Evolutionary conservation across 345 rosid genomes (phyloP), one percentile per base, ranked within the genome.

Genomic region (Clarkia xantiana): DNA sequence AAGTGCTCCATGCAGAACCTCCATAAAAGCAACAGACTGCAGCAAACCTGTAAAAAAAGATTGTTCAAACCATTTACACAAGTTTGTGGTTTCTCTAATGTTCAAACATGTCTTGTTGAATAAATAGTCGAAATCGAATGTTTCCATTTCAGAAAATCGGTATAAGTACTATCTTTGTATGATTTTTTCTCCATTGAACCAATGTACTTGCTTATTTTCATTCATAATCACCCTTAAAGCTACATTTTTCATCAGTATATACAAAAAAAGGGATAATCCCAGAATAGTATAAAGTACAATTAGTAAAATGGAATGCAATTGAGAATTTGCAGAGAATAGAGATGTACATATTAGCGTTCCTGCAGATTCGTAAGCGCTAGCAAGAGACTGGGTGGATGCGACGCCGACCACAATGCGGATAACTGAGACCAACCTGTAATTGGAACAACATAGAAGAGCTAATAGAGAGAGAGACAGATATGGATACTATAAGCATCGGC

Each of bases 1-100:
- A 18, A 75, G 34, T 17, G 83, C 97, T 71, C 89, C 95, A 64
- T 90, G 94, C 56, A 86, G 49, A 47, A 83, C 82, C 68, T 86
- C 97, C 71, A 81, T 55, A 65, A 86, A 64, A 11, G 86, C 62
- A 64, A 17, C 68, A 40, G 60, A 52, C 61, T 85, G 90, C 14
- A 85, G 62, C 55, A 77, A 55, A 73, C 80, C 94, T 84, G 58
- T 52, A 57, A 12, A 19, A 53, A 40, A 51, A 49, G 4, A 22
- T 16, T 43, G 14, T 14, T 38, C 51, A 19, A 49, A 20, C 41
- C 57, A 14, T 11, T 29, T 20, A 46, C 18, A 17, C 45, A 18
- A 15, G 39, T 51, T 11, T 5, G 36, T 29, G 36, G n/a, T n/a
- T n/a, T n/a, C n/a, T n/a, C n/a, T n/a, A n/a, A n/a, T n/a, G n/a